Evolutionary conservation across 768 basidiomycete species (phyloP).

Genomic region (Boletus rubroflammeus): DNA sequence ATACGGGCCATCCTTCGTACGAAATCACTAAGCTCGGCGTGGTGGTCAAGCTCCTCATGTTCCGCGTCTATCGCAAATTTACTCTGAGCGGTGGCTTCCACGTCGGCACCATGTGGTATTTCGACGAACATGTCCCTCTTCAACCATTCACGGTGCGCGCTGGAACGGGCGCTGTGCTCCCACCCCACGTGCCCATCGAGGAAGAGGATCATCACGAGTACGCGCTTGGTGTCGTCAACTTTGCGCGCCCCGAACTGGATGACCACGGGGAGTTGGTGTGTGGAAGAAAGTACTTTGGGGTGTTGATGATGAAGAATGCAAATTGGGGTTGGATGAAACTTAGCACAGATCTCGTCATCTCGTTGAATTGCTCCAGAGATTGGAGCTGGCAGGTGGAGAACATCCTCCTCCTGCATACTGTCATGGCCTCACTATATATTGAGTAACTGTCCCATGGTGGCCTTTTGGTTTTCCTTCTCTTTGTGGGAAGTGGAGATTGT

Average conservation of each 20-base stretch:
- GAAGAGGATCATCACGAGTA: slow-evolving; percentile 3
- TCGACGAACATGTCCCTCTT: background rate
- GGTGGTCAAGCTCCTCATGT: slow-evolving; percentile 7
- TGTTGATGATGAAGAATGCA: slow-evolving; percentile 2
- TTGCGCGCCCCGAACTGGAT: background rate
- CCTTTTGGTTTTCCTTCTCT: background rate
- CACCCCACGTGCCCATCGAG: background rate
- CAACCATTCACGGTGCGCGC: background rate
- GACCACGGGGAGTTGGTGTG: background rate
- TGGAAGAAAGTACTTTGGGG: background rate
- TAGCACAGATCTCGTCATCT: slow-evolving; percentile 1
- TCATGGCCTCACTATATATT: background rate
- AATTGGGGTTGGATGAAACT: slow-evolving; percentile 12
- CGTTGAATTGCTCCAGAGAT: background rate
- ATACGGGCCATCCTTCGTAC: slow-evolving; percentile 7
- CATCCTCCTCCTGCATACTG: slow-evolving; percentile 1
- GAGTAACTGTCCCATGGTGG: no score
- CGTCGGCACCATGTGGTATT: slow-evolving; percentile 3
- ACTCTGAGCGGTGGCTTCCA: slow-evolving; percentile 2
- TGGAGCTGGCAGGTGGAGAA: background rate
- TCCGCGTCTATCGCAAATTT: slow-evolving; percentile 4
- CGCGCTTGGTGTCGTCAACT: slow-evolving; percentile 5
- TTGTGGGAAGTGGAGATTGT: background rate
- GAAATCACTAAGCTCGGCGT: slow-evolving; percentile 16
- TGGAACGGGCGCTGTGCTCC: slow-evolving; percentile 6